Evolutionary conservation across 2,329 filamentous ascomycete species (phyloP).

Genomic region (Penicillium italicum): DNA sequence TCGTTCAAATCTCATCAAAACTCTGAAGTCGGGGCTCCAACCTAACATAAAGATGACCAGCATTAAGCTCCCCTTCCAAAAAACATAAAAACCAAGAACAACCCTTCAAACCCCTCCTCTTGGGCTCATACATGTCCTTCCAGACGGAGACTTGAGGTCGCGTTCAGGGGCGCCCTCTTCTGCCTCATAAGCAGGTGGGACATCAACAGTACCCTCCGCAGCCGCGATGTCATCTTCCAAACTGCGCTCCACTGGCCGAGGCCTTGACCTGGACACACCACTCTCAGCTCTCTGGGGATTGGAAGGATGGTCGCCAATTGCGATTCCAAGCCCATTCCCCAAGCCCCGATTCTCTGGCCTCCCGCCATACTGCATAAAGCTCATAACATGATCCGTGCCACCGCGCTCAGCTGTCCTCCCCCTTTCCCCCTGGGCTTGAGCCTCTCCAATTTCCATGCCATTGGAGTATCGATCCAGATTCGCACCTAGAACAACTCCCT

Average conservation of each 20-base stretch:
- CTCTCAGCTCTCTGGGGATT: too few relatives aligned
- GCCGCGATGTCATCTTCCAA: neutral
- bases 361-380: conserved; percentile 27
- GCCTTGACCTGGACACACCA: neutral
- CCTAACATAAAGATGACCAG: neutral
- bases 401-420: neutral
- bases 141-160: conserved; percentile 14
- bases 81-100: neutral
- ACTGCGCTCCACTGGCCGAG: neutral
- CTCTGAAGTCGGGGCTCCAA: neutral
- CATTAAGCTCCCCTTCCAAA: neutral
- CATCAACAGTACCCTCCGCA: conserved; percentile 1
- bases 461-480: conserved; percentile 23
- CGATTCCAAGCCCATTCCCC: neutral
- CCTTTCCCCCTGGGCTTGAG: neutral
- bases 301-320: neutral
- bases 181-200: conserved; percentile 16
- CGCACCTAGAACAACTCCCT: conserved; percentile 28
- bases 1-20: neutral
- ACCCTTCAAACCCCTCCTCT: neutral
- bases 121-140: conserved; percentile 6
- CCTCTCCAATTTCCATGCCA: neutral
- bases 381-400: conserved; percentile 23
- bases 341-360: neutral
- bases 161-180: neutral